Evolutionary conservation across 2,329 filamentous ascomycete genomes (phyloP).

Genomic region (Nigrospora sphaerica): DNA sequence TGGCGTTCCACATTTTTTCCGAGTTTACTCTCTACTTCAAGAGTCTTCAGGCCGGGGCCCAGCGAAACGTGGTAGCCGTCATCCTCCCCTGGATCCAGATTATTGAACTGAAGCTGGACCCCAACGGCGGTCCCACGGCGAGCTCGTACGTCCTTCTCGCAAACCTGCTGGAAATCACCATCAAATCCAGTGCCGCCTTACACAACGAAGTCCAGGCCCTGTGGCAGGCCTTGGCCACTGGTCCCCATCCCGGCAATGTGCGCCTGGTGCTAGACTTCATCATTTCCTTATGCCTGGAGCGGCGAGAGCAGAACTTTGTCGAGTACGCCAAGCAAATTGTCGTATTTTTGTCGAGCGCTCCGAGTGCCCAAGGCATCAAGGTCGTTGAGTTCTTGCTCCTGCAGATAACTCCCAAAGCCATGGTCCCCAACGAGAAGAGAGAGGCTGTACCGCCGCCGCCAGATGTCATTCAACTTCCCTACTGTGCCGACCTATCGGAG

Average conservation of each 20-base stretch:
- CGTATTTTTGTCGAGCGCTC: constrained; percentile 83
- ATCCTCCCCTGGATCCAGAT: constrained; percentile 95
- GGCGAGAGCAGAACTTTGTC: constrained; percentile 95
- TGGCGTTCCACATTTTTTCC: constrained; percentile 91
- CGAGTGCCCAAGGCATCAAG: constrained; percentile 68
- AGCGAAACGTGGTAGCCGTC: constrained; percentile 89
- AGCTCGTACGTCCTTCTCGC: constrained; percentile 91
- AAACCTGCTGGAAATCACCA: constrained; percentile 93
- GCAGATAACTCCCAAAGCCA: constrained; percentile 90
- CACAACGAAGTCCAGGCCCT: constrained; percentile 97
- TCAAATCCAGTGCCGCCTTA: constrained; percentile 77
- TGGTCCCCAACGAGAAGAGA: constrained; percentile 85
- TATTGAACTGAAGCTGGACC: constrained; percentile 86
- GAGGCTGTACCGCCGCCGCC: constrained; percentile 61
- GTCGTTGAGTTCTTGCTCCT: constrained; percentile 90
- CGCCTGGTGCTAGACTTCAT: constrained; percentile 94
- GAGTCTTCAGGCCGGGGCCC: constrained; percentile 71
- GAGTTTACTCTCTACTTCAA: constrained; percentile 95
- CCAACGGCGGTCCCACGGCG: constrained; percentile 82
- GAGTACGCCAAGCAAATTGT: constrained; percentile 98
- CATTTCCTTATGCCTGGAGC: constrained; percentile 85
- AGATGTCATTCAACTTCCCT: constrained; percentile 71
- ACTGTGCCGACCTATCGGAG: constrained; percentile 77
- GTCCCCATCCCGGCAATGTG: constrained; percentile 88
- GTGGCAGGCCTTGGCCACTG: constrained; percentile 93